Base-by-base conservation (phyloP, 306 rosid species). In the Argentina anserina region DNA sequence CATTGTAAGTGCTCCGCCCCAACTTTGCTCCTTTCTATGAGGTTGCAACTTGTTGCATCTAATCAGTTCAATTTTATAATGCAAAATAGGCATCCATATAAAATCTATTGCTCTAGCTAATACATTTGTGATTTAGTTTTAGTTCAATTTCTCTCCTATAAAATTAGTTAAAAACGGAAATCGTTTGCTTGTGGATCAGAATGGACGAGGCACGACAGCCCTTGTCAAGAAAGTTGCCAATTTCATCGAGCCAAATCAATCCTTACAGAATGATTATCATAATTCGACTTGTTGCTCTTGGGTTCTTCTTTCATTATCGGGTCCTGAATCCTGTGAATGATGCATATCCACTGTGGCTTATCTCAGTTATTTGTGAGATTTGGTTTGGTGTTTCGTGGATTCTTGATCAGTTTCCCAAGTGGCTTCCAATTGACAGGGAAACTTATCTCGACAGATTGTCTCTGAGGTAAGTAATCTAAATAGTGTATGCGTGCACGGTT, bases 301-400 rank as follows among this genome's bases (percentile, higher is more conserved):
- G 90, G 0, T 87, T 90, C 79, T 90, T 87, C 82, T 84, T 90
- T 75, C 89, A 86, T 46, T 90, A 87, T 65, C 73, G 96, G 74
- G 68, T 90, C 1, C 60, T 18, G 41, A 82, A 90, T 71, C 90
- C 96, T 3, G 92, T 86, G 1, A 33, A 77, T 1, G 78, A 90
- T 73, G 96, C 96, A 34, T 84, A 77, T 81, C 83, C 84, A 62
- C 31, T 90, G 58, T 90, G 96, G 96, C 79, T 87, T 39, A 74
- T 82, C 13, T 87, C 96, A 41, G 76, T 89, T 39, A 83, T 85
- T 25, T 89, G 95, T 80, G 92, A 89, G 84, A 73, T 90, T 71
- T 90, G 92, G 90, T 87, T 90, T 77, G 79, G 89, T 61, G 55
- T 87, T 66, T 77, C 92, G 39, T 90, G 96, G 96, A 87, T 90